Evolutionary conservation across 108 stramenopile species (phyloP), one percentile per base, ranked within the genome.

Genomic region (Thalassiosira profunda): DNA sequence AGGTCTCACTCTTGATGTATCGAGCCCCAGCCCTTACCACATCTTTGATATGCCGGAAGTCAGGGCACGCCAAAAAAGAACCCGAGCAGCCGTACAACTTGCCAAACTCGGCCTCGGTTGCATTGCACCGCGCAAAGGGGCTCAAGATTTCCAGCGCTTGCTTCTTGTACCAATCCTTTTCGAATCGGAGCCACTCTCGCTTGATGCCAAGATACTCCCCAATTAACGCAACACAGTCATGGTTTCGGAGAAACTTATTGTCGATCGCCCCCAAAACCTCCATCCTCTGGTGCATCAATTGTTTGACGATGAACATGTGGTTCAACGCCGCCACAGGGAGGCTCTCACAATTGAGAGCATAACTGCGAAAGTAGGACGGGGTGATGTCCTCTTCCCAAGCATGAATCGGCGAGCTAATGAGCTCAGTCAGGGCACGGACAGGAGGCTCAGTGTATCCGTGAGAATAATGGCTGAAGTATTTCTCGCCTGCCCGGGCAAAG

Each of bases 281-380:
- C 49, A 51, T 51, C 11, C 29, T 51, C 49, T 51, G 26, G 49
- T 51, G 49, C 17, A 51, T 1, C 49, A 51, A 28, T 28, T 5
- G 49, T 51, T 51, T 51, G 11, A 18, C 2, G 49, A 51, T 51
- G 49, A 28, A 51, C 49, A 51, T 51, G 21, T 51, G 49, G 29
- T 51, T 51, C 49, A 51, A 21, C 25, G 49, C 49, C 25, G 49
- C 5, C 49, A 51, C 15, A 2, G 49, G 49, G 5, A 51, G 29
- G 5, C 49, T 51, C 29, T 51, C 49, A 51, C 29, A 28, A 4
- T 51, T 24, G 29, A 51, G 49, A 51, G 15, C 12, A 28, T 51
- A 28, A 28, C 29, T 6, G 5, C 25, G 49, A 28, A 51, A 51
- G 5, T 28, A 51, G 3, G 2, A 51, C 2, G 25, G 25, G 49